Conservation (phyloP, 768 basidiomycete genomes). For the Cystobasidium tubakii region DNA sequence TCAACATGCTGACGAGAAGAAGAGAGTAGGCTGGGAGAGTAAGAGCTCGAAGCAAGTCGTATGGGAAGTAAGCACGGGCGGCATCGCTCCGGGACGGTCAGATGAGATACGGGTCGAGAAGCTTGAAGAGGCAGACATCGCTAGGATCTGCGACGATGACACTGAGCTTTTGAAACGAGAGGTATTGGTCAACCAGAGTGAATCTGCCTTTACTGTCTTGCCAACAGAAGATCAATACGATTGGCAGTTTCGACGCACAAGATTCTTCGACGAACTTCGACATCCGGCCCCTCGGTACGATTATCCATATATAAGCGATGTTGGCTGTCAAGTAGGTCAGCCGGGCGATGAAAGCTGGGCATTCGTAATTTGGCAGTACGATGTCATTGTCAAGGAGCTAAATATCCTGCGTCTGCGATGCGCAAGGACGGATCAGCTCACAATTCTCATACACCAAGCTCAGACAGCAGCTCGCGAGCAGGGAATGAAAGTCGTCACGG, state of each 20-base stretch:
- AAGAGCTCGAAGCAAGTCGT: not conserved
- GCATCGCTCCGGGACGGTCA: not conserved
- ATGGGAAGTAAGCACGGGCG: not conserved
- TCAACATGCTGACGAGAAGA: not conserved
- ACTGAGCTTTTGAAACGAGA: not conserved
- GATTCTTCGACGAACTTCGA: not conserved
- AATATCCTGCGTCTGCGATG: conserved; percentile 16
- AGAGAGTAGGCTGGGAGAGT: conserved; percentile 6
- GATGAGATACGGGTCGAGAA: not conserved
- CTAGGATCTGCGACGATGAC: not conserved
- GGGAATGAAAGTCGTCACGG: not conserved
- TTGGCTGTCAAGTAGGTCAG: not conserved
- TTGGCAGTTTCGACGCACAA: conserved; percentile 1
- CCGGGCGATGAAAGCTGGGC: conserved; percentile 17
- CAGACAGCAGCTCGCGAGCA: not conserved
- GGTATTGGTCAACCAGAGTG: not conserved
- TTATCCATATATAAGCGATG: no score
- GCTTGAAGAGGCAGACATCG: not conserved
- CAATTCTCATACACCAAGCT: not conserved
- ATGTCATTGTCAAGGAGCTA: not conserved
- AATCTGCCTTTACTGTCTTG: conserved; percentile 1
- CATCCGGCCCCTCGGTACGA: no score
- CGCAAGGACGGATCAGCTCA: not conserved
- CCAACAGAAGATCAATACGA: not conserved
- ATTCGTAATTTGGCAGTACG: conserved; percentile 20